Evolutionary conservation across 306 rosid genomes (phyloP), one percentile per base, ranked within the genome.

Genomic region (Dicorynia guianensis): DNA sequence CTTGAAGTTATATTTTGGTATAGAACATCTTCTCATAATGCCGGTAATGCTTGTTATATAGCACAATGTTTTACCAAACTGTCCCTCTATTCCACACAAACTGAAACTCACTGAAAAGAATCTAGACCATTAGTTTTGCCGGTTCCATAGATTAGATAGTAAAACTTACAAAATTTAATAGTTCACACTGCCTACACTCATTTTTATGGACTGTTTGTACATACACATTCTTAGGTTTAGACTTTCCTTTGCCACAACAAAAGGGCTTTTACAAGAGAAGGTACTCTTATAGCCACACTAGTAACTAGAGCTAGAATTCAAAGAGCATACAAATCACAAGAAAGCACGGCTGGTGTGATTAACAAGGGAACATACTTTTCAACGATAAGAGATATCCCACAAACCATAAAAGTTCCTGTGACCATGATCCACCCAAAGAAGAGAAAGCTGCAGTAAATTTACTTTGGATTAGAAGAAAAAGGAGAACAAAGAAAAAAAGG

Each of bases 361-460:
- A 17, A 30, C 18, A 63, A 34, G 20, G 57, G 67, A 34, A 73
- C 96, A 87, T 87, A 90, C 96, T 85, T 87, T 50, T 84, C 84
- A 39, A 87, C 82, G 67, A 90, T 48, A 8, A 87, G 78, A 59
- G 81, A 80, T 50, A 86, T 39, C 39, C 84, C 83, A 14, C 88
- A 76, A 65, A 85, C 54, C 46, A 85, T 58, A 39, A 83, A 82
- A 8, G 87, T 77, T 61, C 63, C 80, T 3, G 90, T 66, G 9
- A 90, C 89, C 25, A 90, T 81, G 68, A 90, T 68, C 96, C 96
- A 90, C 19, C 92, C 92, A 13, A 86, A 40, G 72, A 87, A 70
- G 72, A 87, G 73, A 53, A 90, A 81, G 69, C 96, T 90, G 90
- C 86, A 82, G 17, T 44, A 25, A 65, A 57, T 39, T 34, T 35